These are phyloP conservation scores for Colletotrichum agaves DNA, from an alignment of 2,329 filamentous ascomycete genomes.

Conservation along the genomic window DNA sequence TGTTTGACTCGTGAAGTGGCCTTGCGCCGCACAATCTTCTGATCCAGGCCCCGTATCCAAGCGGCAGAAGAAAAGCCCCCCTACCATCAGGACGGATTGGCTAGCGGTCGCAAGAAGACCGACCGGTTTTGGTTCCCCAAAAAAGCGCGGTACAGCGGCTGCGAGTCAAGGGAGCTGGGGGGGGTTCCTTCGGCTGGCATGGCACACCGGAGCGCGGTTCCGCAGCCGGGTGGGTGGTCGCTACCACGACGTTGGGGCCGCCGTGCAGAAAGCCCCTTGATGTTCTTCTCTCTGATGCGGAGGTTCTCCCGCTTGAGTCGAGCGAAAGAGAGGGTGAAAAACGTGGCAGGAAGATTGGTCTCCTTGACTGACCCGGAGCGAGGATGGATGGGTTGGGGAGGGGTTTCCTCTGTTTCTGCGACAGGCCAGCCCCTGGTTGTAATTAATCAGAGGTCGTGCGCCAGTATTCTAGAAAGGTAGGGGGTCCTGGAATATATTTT, in stretches of 20 bases:
- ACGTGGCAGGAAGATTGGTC: slow-evolving; percentile 35
- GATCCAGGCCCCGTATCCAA: not conserved
- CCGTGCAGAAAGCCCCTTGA: too few species aligned
- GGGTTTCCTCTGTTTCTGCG: slow-evolving; percentile 28
- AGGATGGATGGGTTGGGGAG: not conserved
- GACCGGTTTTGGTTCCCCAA: slow-evolving; percentile 17
- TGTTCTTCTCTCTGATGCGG: slow-evolving; percentile 25
- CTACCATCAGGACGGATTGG: not conserved
- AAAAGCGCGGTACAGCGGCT: not conserved
- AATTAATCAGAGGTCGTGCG: slow-evolving; percentile 30
- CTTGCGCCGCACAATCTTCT: too few species aligned
- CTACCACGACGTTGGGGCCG: slow-evolving; percentile 36
- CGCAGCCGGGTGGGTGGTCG: slow-evolving; percentile 31
- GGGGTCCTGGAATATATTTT: slow-evolving; percentile 21
- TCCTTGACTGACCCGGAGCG: not conserved
- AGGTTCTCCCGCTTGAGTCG: slow-evolving; percentile 34
- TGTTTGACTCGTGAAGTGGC: slow-evolving; percentile 25
- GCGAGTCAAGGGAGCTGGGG: slow-evolving; percentile 34
- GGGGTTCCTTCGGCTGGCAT: slow-evolving; percentile 12
- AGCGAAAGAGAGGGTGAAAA: slow-evolving; percentile 9
- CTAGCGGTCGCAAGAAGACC: slow-evolving; percentile 1
- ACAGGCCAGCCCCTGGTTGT: slow-evolving; percentile 31
- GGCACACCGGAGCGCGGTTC: slow-evolving; percentile 27
- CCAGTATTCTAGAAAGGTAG: slow-evolving; percentile 34
- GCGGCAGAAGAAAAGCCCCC: not conserved